Evolutionary conservation across 495 filamentous ascomycete genomes (phyloP).

Genomic region (Polyplosphaeria fusca): DNA sequence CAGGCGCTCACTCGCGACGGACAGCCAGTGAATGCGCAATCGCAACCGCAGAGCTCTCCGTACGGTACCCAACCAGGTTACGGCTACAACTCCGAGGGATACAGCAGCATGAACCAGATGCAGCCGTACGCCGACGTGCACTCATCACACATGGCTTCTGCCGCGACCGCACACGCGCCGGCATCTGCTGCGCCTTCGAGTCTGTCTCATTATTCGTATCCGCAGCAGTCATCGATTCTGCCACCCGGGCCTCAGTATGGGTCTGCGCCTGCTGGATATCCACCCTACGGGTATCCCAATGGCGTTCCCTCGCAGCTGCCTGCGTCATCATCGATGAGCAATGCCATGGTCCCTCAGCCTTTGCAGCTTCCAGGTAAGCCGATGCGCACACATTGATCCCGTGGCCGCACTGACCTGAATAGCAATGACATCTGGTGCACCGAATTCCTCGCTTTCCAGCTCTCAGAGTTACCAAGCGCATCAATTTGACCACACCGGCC

Average conservation of each 20-base stretch:
- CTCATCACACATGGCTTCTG: conserved; percentile 74
- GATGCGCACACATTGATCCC: conserved; percentile 1
- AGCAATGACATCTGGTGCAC: conserved; percentile 36
- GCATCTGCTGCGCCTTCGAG: conserved; percentile 76
- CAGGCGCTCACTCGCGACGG: conserved; percentile 32
- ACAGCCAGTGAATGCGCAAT: conserved; percentile 34
- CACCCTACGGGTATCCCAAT: conserved; percentile 56
- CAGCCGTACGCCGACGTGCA: conserved; percentile 83
- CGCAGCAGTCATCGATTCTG: conserved; percentile 71
- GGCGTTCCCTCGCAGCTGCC: conserved; percentile 31
- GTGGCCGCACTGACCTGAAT: neutral
- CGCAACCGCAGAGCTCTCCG: conserved; percentile 36
- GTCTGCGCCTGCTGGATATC: conserved; percentile 65
- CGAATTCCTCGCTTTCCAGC: conserved; percentile 20
- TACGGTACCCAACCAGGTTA: conserved; percentile 34
- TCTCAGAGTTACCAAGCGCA: conserved; percentile 46
- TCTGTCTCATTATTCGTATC: conserved; percentile 64
- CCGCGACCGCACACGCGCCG: conserved; percentile 72
- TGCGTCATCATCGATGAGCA: conserved; percentile 65
- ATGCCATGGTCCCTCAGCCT: conserved; percentile 36
- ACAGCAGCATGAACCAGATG: conserved; percentile 81
- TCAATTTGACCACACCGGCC: conserved; percentile 84
- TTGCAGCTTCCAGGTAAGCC: conserved; percentile 38
- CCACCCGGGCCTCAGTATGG: conserved; percentile 79
- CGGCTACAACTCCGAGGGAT: conserved; percentile 34